Percentiles rank a stretch among this genome's conserved stretches.
phyloP scores from a whole-genome alignment of 352 stramenopile species.

The Saprolegnia parasitica region DNA sequence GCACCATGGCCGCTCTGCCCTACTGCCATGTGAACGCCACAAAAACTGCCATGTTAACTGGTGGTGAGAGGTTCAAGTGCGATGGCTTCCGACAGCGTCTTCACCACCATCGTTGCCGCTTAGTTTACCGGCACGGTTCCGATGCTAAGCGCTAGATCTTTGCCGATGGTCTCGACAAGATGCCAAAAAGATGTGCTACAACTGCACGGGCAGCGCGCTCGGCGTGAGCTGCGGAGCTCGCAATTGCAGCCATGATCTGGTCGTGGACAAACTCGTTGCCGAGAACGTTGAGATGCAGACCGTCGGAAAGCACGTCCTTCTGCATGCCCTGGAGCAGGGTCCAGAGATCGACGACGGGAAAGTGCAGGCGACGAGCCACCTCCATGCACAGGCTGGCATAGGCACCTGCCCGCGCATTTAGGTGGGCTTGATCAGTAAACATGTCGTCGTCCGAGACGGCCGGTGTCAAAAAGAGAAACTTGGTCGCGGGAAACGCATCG shows the following conservation, averaged over 20 bases:
- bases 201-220: no score
- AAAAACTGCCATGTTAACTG: no score
- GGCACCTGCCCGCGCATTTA: background rate
- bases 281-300: constrained; percentile 12
- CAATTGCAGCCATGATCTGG: background rate
- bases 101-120: no score
- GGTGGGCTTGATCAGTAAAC: background rate
- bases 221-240: no score
- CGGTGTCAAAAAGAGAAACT: constrained; percentile 9
- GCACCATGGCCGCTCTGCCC: no score
- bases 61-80: no score
- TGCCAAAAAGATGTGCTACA: no score
- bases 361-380: background rate
- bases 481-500: constrained; percentile 5
- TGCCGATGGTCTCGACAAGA: no score
- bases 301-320: background rate
- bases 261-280: constrained; percentile 8
- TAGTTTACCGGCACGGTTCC: no score
- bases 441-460: background rate
- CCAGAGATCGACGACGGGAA: constrained; percentile 16
- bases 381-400: background rate
- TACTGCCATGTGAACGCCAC: no score
- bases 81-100: no score
- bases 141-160: no score
- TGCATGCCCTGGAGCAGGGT: background rate